Evolutionary conservation across 805 yeast species (phyloP).

Genomic region (Teunomyces cretensis): DNA sequence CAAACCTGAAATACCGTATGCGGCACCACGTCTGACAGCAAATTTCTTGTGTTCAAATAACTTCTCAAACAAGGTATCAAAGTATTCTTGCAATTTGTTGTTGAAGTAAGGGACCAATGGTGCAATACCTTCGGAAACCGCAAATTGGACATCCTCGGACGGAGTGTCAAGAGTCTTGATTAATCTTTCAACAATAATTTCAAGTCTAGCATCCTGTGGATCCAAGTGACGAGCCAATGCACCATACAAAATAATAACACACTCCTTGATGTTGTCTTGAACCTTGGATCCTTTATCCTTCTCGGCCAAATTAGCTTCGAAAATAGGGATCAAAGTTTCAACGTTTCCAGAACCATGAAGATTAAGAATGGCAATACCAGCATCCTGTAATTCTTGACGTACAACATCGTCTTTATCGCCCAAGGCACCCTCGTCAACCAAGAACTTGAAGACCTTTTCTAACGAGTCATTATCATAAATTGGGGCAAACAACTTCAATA

Average conservation of each 20-base stretch:
- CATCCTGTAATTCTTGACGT: constrained; percentile 80
- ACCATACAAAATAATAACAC: constrained; percentile 85
- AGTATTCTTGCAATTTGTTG: constrained; percentile 49
- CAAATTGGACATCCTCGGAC: constrained; percentile 85
- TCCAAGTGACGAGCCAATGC: constrained; percentile 83
- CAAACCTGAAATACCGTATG: constrained; percentile 93
- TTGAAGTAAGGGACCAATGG: constrained; percentile 69
- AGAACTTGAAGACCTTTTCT: constrained; percentile 56
- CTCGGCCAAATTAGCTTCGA: constrained; percentile 64
- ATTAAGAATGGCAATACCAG: constrained; percentile 76
- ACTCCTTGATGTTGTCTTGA: constrained; percentile 69
- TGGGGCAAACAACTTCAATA: constrained; percentile 58
- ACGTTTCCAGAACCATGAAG: constrained; percentile 63
- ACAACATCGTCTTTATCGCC: constrained; percentile 75
- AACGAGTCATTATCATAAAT: constrained; percentile 45
- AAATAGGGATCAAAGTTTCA: constrained; percentile 77
- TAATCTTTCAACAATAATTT: constrained; percentile 64
- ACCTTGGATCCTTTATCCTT: constrained; percentile 45
- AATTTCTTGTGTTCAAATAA: constrained; percentile 52
- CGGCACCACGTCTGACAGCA: constrained; percentile 84
- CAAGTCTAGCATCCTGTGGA: constrained; percentile 62
- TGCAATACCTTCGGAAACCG: constrained; percentile 81
- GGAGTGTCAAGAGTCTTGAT: constrained; percentile 79
- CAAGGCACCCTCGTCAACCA: constrained; percentile 62
- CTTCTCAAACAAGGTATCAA: constrained; percentile 58